A percentile compares a stretch with the other conserved stretches of the same genome.
Evolutionary conservation across 345 rosid genomes (phyloP).

Genomic region (Acer negundo): DNA sequence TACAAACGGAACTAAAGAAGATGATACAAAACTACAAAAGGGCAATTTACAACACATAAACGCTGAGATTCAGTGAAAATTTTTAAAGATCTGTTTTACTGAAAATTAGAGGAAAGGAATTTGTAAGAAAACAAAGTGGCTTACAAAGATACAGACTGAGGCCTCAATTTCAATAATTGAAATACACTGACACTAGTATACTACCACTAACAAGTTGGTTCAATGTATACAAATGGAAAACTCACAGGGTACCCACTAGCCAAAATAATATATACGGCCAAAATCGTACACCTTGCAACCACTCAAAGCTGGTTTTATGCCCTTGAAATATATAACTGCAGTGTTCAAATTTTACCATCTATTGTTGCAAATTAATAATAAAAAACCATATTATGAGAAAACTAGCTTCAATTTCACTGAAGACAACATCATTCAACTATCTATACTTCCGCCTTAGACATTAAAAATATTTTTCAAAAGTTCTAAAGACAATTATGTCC

Average conservation of each 20-base stretch:
- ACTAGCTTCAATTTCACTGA: neutral
- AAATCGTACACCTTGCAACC: neutral
- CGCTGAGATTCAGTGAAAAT: neutral
- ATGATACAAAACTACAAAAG: neutral
- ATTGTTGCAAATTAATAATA: neutral
- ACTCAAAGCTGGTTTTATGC: neutral
- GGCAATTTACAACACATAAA: neutral
- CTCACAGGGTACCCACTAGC: too few species aligned
- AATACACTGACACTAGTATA: neutral
- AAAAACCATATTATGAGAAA: neutral
- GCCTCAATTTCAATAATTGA: too few species aligned
- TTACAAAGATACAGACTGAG: neutral
- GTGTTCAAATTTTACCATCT: neutral
- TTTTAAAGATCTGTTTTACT: neutral
- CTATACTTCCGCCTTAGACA: neutral
- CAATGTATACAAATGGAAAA: too few species aligned
- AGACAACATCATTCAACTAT: neutral
- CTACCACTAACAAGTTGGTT: neutral
- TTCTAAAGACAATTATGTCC: neutral
- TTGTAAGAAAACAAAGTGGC: neutral
- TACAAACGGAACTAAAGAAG: neutral
- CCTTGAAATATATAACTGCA: neutral
- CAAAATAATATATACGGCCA: neutral
- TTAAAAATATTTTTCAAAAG: neutral
- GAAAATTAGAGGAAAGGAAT: neutral